phyloP scores from a whole-genome alignment of 805 yeast species.

The Metschnikowia arizonensis region DNA sequence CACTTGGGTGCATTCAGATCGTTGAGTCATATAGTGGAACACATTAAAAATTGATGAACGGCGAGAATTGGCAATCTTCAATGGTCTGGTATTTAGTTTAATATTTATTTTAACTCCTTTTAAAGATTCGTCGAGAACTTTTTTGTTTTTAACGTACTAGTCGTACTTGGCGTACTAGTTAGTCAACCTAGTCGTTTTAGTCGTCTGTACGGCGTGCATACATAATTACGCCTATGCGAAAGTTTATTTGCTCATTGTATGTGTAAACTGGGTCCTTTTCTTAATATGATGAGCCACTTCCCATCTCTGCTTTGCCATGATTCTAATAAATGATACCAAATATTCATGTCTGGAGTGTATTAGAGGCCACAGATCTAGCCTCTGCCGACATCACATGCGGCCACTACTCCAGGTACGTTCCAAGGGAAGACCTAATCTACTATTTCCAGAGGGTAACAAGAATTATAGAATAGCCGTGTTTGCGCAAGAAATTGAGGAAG shows the following conservation, averaged over 20 bases:
- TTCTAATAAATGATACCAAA: conserved; percentile 71
- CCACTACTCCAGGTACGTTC: conserved; percentile 82
- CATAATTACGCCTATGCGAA: neutral
- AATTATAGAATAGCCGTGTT: conserved; percentile 57
- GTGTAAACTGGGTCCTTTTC: neutral
- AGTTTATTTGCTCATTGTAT: conserved; percentile 6
- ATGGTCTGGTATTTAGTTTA: too few relatives aligned
- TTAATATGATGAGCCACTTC: neutral
- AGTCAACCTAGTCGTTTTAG: too few relatives aligned
- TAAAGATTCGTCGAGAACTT: too few relatives aligned
- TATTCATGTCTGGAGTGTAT: conserved; percentile 86
- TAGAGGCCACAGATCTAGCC: conserved; percentile 86
- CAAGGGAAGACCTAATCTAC: conserved; percentile 80
- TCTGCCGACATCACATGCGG: conserved; percentile 76
- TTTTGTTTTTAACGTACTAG: too few relatives aligned
- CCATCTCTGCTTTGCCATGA: conserved; percentile 43
- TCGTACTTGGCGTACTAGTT: too few relatives aligned
- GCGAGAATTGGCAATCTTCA: too few relatives aligned
- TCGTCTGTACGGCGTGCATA: conserved; percentile 2
- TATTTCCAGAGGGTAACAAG: conserved; percentile 42
- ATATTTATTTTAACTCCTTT: too few relatives aligned
- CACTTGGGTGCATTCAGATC: neutral
- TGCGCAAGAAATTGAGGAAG: conserved; percentile 38
- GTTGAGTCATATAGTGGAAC: neutral
- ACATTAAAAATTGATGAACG: neutral